Percentiles rank a stretch among this genome's conserved stretches.
Conservation (phyloP, 2,329 filamentous ascomycete genomes). For the Aspergillus amoenus region DNA sequence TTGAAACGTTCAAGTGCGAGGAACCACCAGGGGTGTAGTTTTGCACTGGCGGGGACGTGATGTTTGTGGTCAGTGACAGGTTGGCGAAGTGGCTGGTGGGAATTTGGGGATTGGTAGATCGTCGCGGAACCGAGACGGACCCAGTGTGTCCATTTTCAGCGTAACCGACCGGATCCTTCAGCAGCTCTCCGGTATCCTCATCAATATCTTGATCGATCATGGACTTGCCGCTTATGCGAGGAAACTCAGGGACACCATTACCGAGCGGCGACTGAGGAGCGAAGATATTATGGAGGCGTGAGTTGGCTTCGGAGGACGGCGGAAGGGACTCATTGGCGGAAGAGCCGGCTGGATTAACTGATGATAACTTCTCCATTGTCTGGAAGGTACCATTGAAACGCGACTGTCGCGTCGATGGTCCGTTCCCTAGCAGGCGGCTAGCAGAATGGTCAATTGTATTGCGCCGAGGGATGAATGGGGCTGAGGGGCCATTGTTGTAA, state of each 20-base stretch:
- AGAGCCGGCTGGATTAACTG: constrained; percentile 45
- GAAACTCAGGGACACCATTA: constrained; percentile 53
- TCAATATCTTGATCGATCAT: constrained; percentile 65
- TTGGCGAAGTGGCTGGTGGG: constrained; percentile 67
- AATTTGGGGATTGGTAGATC: constrained; percentile 70
- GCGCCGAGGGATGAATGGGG: constrained; percentile 42
- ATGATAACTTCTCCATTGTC: constrained; percentile 57
- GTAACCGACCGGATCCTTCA: constrained; percentile 64
- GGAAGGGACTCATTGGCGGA: constrained; percentile 54
- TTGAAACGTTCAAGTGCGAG: constrained; percentile 49
- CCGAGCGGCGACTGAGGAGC: constrained; percentile 61
- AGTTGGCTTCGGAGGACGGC: constrained; percentile 47
- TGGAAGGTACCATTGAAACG: constrained; percentile 64
- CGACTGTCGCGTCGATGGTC: constrained; percentile 51
- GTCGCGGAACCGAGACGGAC: constrained; percentile 51
- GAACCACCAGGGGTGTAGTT: constrained; percentile 53
- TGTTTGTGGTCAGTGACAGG: constrained; percentile 70
- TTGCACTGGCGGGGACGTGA: constrained; percentile 57
- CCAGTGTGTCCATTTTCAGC: constrained; percentile 66
- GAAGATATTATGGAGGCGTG: constrained; percentile 57
- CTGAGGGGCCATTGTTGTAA: constrained; percentile 42
- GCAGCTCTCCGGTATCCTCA: constrained; percentile 61
- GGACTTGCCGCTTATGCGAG: constrained; percentile 58
- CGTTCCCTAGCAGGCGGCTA: constrained; percentile 38
- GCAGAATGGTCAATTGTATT: constrained; percentile 55